These are phyloP conservation scores for Escallonia herrerae DNA, from an alignment of 129 eudicot species.

Conservation along the genomic window DNA sequence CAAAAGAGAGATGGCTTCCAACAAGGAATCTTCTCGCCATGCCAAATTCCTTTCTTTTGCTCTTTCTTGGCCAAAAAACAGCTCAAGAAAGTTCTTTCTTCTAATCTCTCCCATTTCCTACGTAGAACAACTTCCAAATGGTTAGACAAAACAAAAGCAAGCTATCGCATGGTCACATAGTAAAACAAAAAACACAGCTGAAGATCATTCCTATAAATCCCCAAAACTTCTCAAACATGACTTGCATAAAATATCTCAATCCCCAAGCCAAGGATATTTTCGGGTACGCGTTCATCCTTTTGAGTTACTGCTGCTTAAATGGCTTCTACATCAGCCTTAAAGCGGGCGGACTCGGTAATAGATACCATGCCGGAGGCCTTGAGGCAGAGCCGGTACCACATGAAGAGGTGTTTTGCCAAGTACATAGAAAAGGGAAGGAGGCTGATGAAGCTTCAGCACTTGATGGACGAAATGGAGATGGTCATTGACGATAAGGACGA, in stretches of 20 bases:
- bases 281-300: no score
- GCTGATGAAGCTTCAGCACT: conserved; percentile 66
- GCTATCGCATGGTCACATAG: neutral
- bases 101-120: conserved; percentile 5
- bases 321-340: conserved; percentile 52
- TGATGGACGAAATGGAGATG: conserved; percentile 78
- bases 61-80: neutral
- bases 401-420: conserved; percentile 80
- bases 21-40: conserved; percentile 22
- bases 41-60: conserved; percentile 40
- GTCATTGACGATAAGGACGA: conserved; percentile 61
- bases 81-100: conserved; percentile 22
- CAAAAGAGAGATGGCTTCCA: conserved; percentile 5
- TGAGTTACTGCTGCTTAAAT: conserved; percentile 8
- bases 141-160: conserved; percentile 36
- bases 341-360: conserved; percentile 59
- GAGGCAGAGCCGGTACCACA: conserved; percentile 86
- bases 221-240: conserved; percentile 3
- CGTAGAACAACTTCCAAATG: conserved; percentile 16
- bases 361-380: conserved; percentile 96
- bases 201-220: conserved; percentile 28
- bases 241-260: neutral
- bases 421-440: conserved; percentile 69
- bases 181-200: conserved; percentile 7
- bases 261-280: no score